Evolutionary conservation across 495 filamentous ascomycete genomes (phyloP).

Genomic region (Penicillium pulvis): DNA sequence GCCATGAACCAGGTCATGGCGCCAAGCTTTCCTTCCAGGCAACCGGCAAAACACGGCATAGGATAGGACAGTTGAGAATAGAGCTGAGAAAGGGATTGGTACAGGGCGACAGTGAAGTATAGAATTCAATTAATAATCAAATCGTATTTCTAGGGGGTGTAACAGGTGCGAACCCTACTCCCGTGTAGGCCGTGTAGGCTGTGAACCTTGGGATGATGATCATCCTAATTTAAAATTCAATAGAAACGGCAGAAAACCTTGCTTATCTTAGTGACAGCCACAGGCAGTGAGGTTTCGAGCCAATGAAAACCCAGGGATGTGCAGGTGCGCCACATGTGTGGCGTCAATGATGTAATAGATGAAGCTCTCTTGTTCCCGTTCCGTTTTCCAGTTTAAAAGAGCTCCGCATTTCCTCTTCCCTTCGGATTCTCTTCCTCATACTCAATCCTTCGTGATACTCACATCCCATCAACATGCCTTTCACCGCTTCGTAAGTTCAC

Average conservation of each 20-base stretch:
- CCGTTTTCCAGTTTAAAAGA: conserved; percentile 21
- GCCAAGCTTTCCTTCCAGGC: conserved; percentile 29
- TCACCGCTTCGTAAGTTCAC: conserved; percentile 62
- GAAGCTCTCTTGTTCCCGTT: conserved; percentile 12
- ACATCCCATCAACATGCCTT: conserved; percentile 53
- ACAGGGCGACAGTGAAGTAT: not conserved
- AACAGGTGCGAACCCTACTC: no score
- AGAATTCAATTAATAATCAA: not conserved
- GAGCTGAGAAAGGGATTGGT: conserved; percentile 1
- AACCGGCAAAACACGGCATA: conserved; percentile 26
- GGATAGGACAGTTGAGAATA: conserved; percentile 24
- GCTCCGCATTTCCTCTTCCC: conserved; percentile 20
- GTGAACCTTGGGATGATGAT: not conserved
- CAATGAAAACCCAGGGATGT: conserved; percentile 1
- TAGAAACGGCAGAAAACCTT: not conserved
- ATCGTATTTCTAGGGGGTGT: not conserved
- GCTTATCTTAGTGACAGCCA: conserved; percentile 7
- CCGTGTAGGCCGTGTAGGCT: no score
- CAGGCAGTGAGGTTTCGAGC: not conserved
- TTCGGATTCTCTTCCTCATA: conserved; percentile 2
- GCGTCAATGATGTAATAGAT: conserved; percentile 27
- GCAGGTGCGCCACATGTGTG: conserved; percentile 16
- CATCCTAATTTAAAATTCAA: conserved; percentile 5
- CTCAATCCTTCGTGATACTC: not conserved
- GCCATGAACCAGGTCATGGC: conserved; percentile 4